phyloP scores from a whole-genome alignment of 208 protist genomes.

The Crithidia thermophila region DNA sequence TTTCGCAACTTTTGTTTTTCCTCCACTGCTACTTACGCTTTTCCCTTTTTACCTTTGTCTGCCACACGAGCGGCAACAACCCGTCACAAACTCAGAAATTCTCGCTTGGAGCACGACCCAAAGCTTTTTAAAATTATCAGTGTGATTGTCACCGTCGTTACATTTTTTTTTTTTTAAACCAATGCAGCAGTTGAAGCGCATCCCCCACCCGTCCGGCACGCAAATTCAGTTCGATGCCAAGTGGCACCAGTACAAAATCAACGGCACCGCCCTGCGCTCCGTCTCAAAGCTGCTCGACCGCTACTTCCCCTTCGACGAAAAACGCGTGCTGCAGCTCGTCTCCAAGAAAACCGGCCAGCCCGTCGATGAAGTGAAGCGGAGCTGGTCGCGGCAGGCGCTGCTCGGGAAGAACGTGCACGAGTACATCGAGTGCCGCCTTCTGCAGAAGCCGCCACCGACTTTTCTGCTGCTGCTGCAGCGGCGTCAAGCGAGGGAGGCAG shows the following conservation, averaged over 20 bases:
- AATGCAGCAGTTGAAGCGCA: slow-evolving; percentile 33
- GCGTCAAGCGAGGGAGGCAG: slow-evolving; percentile 18
- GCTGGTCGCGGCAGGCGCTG: slow-evolving; percentile 78
- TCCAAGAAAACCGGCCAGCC: slow-evolving; percentile 74
- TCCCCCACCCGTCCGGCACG: slow-evolving; percentile 70
- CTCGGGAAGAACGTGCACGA: slow-evolving; percentile 90
- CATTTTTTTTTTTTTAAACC: neutral
- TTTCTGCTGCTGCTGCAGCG: slow-evolving; percentile 56
- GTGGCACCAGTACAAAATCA: slow-evolving; percentile 86
- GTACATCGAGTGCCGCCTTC: slow-evolving; percentile 81
- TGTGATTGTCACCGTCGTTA: too few species aligned
- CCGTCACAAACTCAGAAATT: too few species aligned
- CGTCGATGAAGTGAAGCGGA: slow-evolving; percentile 49
- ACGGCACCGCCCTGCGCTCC: slow-evolving; percentile 58
- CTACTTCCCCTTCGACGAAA: slow-evolving; percentile 89
- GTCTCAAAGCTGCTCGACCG: slow-evolving; percentile 86
- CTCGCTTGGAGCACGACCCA: too few species aligned
- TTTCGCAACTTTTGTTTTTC: neutral
- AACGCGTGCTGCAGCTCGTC: slow-evolving; percentile 60
- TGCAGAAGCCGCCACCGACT: slow-evolving; percentile 64
- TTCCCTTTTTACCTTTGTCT: neutral
- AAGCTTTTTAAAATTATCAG: too few species aligned
- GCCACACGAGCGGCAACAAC: too few species aligned
- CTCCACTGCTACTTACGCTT: neutral
- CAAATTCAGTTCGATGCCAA: slow-evolving; percentile 74